Evolutionary conservation across 2,329 filamentous ascomycete species (phyloP), one percentile per base, ranked within the genome.

Genomic region (Aspergillus sp.): DNA sequence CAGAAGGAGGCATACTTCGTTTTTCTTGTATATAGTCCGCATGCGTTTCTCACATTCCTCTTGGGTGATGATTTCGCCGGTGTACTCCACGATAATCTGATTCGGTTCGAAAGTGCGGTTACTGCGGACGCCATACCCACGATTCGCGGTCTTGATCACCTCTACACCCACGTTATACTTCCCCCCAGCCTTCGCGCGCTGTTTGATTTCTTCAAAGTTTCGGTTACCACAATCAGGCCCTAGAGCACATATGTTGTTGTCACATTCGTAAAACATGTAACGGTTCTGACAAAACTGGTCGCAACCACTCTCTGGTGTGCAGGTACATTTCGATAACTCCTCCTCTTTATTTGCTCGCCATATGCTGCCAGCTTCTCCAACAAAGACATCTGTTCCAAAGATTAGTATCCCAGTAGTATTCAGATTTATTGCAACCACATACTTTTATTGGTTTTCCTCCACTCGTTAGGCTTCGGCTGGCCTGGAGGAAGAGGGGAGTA

Each of bases 81-180:
- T 93, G 71, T 99, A 99, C 71, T 99, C 95, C 78, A 98, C 93
- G 70, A 99, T 98, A 72, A 99, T 96, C 77, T 98, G 92, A 68
- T 93, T 87, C 1, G 93, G 86, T 57, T 88, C 82, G 73, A 98
- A 99, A 60, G 87, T 89, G 47, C 95, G 87, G 76, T 93, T 96
- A 71, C 90, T 91, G 60, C 95, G 89, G 50, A 99, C 91, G 52
- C 95, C 95, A 72, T 93, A 93, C 27, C 95, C 95, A 58, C 93
- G 87, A 75, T 96, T 90, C 19, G 81, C 77, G 1, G 95, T 98
- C 78, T 96, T 93, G 76, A 96, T 87, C 41, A 98, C 93, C 73
- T 99, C 95, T 8, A 99, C 93, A 47, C 95, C 95, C 59, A 96
- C 88, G 65, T 95, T 89, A 70, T 91, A 99, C 65, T 91, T 90